Evolutionary conservation across 345 rosid genomes (phyloP).

Genomic region (Syzygium aromaticum): DNA sequence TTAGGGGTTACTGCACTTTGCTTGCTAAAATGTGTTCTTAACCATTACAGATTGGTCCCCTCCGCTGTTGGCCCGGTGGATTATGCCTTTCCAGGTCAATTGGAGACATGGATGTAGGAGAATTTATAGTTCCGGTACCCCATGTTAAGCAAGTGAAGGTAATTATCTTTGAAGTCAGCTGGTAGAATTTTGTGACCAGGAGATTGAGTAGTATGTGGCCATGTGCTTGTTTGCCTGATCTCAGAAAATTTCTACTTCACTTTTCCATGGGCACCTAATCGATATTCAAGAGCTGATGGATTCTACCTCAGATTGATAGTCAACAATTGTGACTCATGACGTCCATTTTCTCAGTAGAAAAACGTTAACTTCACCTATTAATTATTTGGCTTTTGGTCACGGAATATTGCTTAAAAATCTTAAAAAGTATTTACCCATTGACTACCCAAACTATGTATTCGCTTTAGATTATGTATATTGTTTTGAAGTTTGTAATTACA

Average conservation of each 20-base stretch:
- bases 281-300: not conserved
- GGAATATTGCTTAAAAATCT: not conserved
- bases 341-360: not conserved
- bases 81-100: slow-evolving; percentile 92
- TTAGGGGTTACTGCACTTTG: not conserved
- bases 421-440: not conserved
- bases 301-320: not conserved
- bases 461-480: not conserved
- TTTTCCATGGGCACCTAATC: not conserved
- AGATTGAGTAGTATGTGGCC: not conserved
- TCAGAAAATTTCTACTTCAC: not conserved
- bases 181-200: not conserved
- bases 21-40: not conserved
- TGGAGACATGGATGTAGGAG: slow-evolving; percentile 93
- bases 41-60: slow-evolving; percentile 59
- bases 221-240: not conserved
- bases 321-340: not conserved
- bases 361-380: not conserved
- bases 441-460: not conserved
- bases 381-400: too few relatives aligned
- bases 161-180: not conserved
- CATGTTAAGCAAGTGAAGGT: slow-evolving; percentile 94
- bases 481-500: not conserved
- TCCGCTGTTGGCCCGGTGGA: slow-evolving; percentile 95
- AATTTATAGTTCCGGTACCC: slow-evolving; percentile 85